Percentiles rank a stretch among this genome's conserved stretches.
phyloP scores from a whole-genome alignment of 192 early-diverging fungal species.

The Gigaspora rosea region DNA sequence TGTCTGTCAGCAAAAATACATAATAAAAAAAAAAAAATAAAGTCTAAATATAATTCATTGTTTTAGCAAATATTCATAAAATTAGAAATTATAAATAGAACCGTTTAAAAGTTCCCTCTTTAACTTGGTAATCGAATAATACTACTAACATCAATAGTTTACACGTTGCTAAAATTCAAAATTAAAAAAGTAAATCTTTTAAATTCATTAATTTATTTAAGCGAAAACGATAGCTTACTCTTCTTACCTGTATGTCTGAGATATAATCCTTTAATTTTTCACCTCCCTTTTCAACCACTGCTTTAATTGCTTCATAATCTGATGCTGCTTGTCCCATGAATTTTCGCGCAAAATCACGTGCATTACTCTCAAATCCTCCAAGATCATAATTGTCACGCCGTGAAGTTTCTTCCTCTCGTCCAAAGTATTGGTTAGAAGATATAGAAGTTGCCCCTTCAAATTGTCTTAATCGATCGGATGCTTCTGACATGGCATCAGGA shows the following conservation, averaged over 20 bases:
- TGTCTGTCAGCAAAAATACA: too few relatives aligned
- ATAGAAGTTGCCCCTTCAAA: conserved; percentile 80
- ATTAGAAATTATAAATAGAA: too few relatives aligned
- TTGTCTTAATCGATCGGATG: conserved; percentile 56
- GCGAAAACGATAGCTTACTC: too few relatives aligned
- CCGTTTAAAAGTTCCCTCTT: too few relatives aligned
- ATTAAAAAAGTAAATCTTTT: too few relatives aligned
- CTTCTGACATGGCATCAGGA: conserved; percentile 52
- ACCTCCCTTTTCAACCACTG: conserved; percentile 41
- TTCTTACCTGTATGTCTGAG: conserved; percentile 26
- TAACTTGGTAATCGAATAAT: too few relatives aligned
- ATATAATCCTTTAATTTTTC: conserved; percentile 33
- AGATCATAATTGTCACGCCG: conserved; percentile 31
- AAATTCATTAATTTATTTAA: too few relatives aligned
- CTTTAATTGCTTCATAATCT: conserved; percentile 46
- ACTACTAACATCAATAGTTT: too few relatives aligned
- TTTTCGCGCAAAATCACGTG: conserved; percentile 45
- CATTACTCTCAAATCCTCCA: conserved; percentile 39
- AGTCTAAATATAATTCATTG: too few relatives aligned
- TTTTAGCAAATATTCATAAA: too few relatives aligned
- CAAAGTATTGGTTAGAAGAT: conserved; percentile 84
- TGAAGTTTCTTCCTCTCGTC: conserved; percentile 57
- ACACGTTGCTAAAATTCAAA: too few relatives aligned
- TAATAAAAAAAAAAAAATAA: too few relatives aligned
- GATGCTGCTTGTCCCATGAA: conserved; percentile 48